A percentile compares a stretch with the other conserved stretches of the same genome.
Evolutionary conservation across 2,329 filamentous ascomycete genomes (phyloP).

Genomic region (Calonectria hawksworthii): DNA sequence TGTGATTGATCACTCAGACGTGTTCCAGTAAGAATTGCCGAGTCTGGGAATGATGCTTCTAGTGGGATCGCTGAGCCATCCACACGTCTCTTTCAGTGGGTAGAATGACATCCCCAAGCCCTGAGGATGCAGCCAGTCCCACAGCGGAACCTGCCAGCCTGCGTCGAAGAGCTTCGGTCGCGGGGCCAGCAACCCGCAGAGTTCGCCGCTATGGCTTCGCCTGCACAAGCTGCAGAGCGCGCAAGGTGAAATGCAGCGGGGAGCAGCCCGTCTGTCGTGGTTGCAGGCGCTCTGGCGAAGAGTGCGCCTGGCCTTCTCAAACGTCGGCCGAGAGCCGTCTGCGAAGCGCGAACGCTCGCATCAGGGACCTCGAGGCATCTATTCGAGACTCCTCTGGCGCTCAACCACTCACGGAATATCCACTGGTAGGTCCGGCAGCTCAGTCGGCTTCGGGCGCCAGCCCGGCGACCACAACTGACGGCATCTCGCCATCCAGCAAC

Average conservation of each 20-base stretch:
- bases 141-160: not conserved
- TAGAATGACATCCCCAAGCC: not conserved
- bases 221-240: constrained; percentile 20
- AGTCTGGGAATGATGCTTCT: not conserved
- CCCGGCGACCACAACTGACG: not conserved
- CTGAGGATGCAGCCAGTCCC: not conserved
- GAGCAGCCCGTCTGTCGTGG: constrained; percentile 8
- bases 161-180: not conserved
- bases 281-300: not conserved
- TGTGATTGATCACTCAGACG: not conserved
- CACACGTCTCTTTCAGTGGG: not conserved
- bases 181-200: not conserved
- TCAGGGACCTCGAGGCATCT: constrained; percentile 2
- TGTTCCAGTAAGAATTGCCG: not conserved
- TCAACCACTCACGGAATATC: not conserved
- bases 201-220: constrained; percentile 24
- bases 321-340: constrained; percentile 10
- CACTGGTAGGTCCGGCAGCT: not conserved
- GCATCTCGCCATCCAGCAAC: not conserved
- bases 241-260: constrained; percentile 24
- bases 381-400: not conserved
- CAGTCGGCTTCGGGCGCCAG: not conserved
- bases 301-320: constrained; percentile 19
- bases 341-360: constrained; percentile 19
- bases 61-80: not conserved